Base-by-base conservation (phyloP, 495 filamentous ascomycete species). In the Poronia punctata region DNA sequence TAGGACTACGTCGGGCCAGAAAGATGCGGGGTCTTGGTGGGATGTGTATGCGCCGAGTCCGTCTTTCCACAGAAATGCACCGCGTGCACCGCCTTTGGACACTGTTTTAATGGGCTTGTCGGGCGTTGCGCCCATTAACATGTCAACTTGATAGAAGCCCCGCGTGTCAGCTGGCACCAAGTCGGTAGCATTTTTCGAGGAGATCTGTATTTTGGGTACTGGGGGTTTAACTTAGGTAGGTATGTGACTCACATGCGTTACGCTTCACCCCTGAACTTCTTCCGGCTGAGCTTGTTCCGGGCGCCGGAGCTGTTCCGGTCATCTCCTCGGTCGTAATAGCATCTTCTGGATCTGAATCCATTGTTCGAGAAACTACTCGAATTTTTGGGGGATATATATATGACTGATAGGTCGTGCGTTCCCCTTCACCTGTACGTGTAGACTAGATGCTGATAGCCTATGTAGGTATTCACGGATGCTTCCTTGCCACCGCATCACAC, bases 21-120 rank as follows among this genome's bases (percentile, higher is more conserved):
- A 86, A 2, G 74, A 63, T 11, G 74, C 67, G 0, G 88, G 87
- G 35, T 78, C 62, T 6, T n/a, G n/a, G n/a, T n/a, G n/a, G n/a
- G 66, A 48, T 40, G 83, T 82, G 67, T 94, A 95, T 6, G 68
- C 71, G 34, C 76, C 76, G 2, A 97, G 75, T 6, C 67, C 82
- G 52, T 83, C 72, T 35, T 55, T 35, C 46, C 45, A 53, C 47
- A 46, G 36, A 10, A 21, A 20, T 38, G 44, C 14, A 26, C 24
- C 25, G 23, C 33, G 49, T 24, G 35, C 53, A 31, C 46, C 33
- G 43, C 51, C 32, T 9, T 50, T 37, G 4, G 46, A 19, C 15
- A n/a, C 62, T 22, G 25, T 38, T 18, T 11, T 24, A 1, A n/a
- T 18, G 2, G 20, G 11, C n/a, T 6, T 37, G 28, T 43, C 77